A percentile compares a stretch with the other conserved stretches of the same genome.
These are phyloP conservation scores for Penicillium sp. DNA, from an alignment of 2,329 filamentous ascomycete species.

Conservation along the genomic window DNA sequence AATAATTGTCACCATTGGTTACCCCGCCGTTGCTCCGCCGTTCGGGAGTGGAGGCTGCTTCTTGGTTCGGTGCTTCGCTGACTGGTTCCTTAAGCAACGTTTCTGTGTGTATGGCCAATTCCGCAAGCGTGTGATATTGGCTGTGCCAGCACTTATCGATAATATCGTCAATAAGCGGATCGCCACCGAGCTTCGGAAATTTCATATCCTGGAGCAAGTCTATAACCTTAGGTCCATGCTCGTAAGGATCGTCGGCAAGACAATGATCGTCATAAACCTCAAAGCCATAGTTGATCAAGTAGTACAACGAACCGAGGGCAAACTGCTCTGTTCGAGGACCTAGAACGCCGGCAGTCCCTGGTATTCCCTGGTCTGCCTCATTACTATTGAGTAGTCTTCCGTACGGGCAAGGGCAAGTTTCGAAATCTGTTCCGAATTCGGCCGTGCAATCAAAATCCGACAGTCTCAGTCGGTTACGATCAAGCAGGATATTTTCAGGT, in stretches of 20 bases:
- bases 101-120: slow-evolving; percentile 19
- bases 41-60: slow-evolving; percentile 1
- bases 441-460: slow-evolving; percentile 30
- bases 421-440: slow-evolving; percentile 22
- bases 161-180: slow-evolving; percentile 25
- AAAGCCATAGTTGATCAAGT: slow-evolving; percentile 31
- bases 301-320: slow-evolving; percentile 31
- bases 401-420: slow-evolving; percentile 27
- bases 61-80: not conserved
- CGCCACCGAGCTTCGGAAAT: slow-evolving; percentile 23
- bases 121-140: slow-evolving; percentile 15
- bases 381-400: slow-evolving; percentile 25
- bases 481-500: slow-evolving; percentile 30
- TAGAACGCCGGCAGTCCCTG: slow-evolving; percentile 22
- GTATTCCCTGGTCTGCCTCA: slow-evolving; percentile 17
- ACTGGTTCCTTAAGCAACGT: slow-evolving; percentile 2
- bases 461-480: slow-evolving; percentile 26
- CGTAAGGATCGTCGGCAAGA: slow-evolving; percentile 22
- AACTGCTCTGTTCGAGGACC: slow-evolving; percentile 31
- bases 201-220: slow-evolving; percentile 24
- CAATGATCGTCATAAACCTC: slow-evolving; percentile 28
- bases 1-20: not conserved
- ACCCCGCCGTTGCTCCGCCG: not conserved
- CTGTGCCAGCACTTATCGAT: slow-evolving; percentile 23
- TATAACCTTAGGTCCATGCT: slow-evolving; percentile 22